Evolutionary conservation across 2,329 filamentous ascomycete species (phyloP).

Genomic region (Arthrobotrys musiformis): DNA sequence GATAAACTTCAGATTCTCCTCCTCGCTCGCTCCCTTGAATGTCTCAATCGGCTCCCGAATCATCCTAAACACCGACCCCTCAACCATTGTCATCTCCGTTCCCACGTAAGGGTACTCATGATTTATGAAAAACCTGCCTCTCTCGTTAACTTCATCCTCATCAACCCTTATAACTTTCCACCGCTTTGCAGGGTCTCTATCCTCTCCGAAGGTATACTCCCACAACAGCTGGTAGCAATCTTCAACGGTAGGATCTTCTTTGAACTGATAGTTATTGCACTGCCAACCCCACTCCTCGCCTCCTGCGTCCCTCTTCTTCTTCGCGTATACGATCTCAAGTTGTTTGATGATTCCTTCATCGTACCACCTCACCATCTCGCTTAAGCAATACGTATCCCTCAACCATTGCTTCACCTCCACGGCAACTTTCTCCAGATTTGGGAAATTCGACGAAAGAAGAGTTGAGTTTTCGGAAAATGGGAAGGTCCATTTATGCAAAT

Average conservation of each 20-base stretch:
- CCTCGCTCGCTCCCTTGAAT: neutral
- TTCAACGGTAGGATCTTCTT: constrained; percentile 5
- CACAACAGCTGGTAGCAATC: constrained; percentile 19
- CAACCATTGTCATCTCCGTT: neutral
- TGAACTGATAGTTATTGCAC: neutral
- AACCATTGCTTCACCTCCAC: neutral
- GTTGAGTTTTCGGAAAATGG: constrained; percentile 2
- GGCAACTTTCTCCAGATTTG: constrained; percentile 26
- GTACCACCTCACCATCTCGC: constrained; percentile 11
- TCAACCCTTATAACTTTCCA: constrained; percentile 21
- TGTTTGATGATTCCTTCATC: constrained; percentile 6
- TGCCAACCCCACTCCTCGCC: neutral
- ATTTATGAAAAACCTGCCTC: constrained; percentile 12
- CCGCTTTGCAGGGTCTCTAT: neutral
- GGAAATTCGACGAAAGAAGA: constrained; percentile 5
- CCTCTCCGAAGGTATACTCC: neutral
- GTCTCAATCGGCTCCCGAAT: neutral
- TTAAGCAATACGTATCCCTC: neutral
- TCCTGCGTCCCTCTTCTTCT: neutral
- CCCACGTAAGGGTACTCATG: neutral
- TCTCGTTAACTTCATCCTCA: constrained; percentile 25
- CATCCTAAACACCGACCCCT: constrained; percentile 37
- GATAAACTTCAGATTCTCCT: constrained; percentile 22
- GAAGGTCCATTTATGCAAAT: neutral
- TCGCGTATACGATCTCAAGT: constrained; percentile 24